Evolutionary conservation across 352 stramenopile genomes (phyloP).

Genomic region (Globisporangium polare): DNA sequence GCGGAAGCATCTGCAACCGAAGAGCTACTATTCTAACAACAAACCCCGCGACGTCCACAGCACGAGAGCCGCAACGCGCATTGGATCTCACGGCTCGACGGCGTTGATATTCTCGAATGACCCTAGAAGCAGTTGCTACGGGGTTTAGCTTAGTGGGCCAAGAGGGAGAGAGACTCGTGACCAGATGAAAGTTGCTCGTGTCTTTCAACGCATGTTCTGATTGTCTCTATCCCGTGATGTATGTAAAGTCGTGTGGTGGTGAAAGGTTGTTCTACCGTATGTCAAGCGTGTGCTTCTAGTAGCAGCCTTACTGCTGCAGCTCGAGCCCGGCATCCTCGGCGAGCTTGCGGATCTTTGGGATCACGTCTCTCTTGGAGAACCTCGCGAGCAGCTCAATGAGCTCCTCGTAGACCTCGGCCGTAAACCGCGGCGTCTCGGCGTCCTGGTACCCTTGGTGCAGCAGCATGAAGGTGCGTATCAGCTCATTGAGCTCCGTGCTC

Average conservation of each 20-base stretch:
- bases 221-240: constrained; percentile 5
- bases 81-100: not conserved
- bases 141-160: not conserved
- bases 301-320: constrained; percentile 7
- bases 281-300: not conserved
- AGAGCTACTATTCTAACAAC: not conserved
- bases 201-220: not conserved
- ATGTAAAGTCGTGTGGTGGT: not conserved
- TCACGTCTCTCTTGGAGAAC: constrained; percentile 43
- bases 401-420: constrained; percentile 52
- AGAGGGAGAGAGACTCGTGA: not conserved
- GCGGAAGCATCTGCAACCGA: constrained; percentile 20
- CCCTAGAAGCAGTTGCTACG: not conserved
- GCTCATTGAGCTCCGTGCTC: constrained; percentile 43
- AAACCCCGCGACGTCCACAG: not conserved
- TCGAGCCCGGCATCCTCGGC: constrained; percentile 23
- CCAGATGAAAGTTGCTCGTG: not conserved
- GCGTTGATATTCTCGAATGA: not conserved
- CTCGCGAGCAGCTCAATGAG: constrained; percentile 37
- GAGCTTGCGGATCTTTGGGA: constrained; percentile 38
- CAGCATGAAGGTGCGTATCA: constrained; percentile 59
- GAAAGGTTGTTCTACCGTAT: not conserved
- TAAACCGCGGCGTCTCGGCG: constrained; percentile 30
- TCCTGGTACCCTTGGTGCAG: constrained; percentile 48
- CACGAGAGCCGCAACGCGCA: not conserved